A percentile compares a stretch with the other conserved stretches of the same genome.
Evolutionary conservation across 352 stramenopile genomes (phyloP).

Genomic region (Pythium aristosporum): DNA sequence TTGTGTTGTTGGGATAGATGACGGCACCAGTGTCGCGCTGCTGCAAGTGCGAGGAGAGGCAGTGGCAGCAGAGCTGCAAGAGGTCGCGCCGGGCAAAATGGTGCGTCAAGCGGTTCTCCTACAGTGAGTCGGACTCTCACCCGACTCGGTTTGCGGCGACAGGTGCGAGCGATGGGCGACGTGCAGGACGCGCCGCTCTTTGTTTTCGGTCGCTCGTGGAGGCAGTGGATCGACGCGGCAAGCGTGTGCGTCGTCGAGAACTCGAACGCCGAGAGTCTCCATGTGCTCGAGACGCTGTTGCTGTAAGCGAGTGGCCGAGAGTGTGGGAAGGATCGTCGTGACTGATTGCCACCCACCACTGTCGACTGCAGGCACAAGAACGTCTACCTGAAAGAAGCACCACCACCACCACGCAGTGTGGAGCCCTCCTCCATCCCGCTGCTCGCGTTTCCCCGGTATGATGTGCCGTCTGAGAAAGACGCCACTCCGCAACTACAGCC

Average conservation of each 20-base stretch:
- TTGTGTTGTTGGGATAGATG: conserved; percentile 9
- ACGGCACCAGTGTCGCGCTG: conserved; percentile 25
- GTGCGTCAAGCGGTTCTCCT: conserved; percentile 1
- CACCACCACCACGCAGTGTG: background rate
- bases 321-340: background rate
- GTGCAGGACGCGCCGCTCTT: conserved; percentile 20
- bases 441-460: background rate
- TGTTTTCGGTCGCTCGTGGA: conserved; percentile 21
- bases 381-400: background rate
- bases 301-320: conserved; percentile 31
- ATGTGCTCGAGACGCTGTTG: conserved; percentile 57
- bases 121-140: too few species aligned
- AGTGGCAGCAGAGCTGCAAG: conserved; percentile 6
- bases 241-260: conserved; percentile 48
- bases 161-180: conserved; percentile 16
- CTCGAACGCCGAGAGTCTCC: conserved; percentile 57
- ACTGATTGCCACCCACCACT: background rate
- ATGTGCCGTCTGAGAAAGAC: background rate
- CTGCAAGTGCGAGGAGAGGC: conserved; percentile 22
- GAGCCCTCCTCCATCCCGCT: conserved; percentile 1
- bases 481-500: background rate
- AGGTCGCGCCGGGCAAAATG: conserved; percentile 8
- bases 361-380: conserved; percentile 6
- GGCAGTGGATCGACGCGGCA: conserved; percentile 17
- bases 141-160: too few species aligned